These are phyloP conservation scores for Labyrinthula sp. DNA, from an alignment of 352 stramenopile species.

Conservation along the genomic window DNA sequence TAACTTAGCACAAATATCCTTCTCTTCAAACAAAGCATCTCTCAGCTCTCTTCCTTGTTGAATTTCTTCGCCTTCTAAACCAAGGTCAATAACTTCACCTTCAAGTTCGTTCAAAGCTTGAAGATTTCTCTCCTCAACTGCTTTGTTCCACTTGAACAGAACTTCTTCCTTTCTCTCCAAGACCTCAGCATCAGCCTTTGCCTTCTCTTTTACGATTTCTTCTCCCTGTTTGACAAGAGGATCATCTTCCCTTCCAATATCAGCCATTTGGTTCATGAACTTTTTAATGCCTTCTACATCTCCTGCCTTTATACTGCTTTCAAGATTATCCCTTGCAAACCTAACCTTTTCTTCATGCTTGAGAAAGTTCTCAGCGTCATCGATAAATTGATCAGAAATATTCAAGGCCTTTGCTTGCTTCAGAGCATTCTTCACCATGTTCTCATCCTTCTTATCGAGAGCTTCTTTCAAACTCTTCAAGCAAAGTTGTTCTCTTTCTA, in stretches of 20 bases:
- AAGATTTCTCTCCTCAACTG: constrained; percentile 27
- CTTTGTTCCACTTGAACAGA: constrained; percentile 22
- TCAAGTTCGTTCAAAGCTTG: constrained; percentile 25
- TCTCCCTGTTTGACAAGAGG: constrained; percentile 29
- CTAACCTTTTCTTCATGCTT: constrained; percentile 33
- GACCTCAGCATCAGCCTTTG: constrained; percentile 9
- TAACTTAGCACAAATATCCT: too few species aligned
- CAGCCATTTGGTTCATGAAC: constrained; percentile 32
- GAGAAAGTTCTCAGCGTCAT: constrained; percentile 31
- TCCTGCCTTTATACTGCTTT: constrained; percentile 19
- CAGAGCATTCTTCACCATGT: constrained; percentile 19
- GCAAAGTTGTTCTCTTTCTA: constrained; percentile 30
- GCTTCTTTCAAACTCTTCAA: constrained; percentile 30
- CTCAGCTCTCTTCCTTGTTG: too few species aligned
- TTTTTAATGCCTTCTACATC: constrained; percentile 28
- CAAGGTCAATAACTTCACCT: constrained; percentile 22
- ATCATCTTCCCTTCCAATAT: constrained; percentile 32
- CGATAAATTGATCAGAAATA: constrained; percentile 29
- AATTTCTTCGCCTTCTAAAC: constrained; percentile 25
- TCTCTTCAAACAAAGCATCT: too few species aligned
- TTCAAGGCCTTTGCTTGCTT: constrained; percentile 15
- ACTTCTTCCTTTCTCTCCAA: constrained; percentile 25
- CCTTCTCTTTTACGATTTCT: constrained; percentile 19
- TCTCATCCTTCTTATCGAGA: constrained; percentile 30
- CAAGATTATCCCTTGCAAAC: constrained; percentile 17